phyloP scores from a whole-genome alignment of 129 eudicot species.

The Pittosporum tobira region DNA sequence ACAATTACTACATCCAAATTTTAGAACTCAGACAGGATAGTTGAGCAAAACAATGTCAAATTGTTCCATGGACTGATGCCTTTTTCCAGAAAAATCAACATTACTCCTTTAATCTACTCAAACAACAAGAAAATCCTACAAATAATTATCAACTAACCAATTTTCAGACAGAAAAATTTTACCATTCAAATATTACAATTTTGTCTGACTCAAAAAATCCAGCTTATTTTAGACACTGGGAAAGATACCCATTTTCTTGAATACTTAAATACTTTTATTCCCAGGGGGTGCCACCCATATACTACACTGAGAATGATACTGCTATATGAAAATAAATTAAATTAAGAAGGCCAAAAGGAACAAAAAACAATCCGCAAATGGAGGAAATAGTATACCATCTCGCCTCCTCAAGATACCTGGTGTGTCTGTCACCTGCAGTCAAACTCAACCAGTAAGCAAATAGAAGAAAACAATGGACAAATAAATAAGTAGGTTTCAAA shows the following conservation, averaged over 20 bases:
- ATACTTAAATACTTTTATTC: too few species aligned
- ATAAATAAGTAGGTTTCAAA: neutral
- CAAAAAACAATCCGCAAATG: neutral
- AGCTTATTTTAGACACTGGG: neutral
- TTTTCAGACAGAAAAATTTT: too few species aligned
- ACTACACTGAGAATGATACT: too few species aligned
- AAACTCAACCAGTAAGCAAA: constrained; percentile 6
- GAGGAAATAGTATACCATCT: constrained; percentile 60
- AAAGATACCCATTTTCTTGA: too few species aligned
- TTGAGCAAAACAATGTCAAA: too few species aligned
- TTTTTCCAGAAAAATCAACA: neutral
- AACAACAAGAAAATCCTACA: neutral
- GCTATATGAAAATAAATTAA: too few species aligned
- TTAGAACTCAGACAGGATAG: too few species aligned
- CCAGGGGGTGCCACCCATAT: too few species aligned
- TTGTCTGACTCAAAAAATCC: neutral
- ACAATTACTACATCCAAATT: neutral
- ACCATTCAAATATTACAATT: too few species aligned
- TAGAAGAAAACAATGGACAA: neutral
- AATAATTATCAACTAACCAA: neutral
- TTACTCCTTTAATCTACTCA: neutral
- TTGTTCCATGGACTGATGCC: too few species aligned
- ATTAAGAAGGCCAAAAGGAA: neutral
- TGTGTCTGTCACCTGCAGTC: constrained; percentile 85
- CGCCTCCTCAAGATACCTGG: constrained; percentile 78